These are phyloP conservation scores for Theobroma cacao DNA, from an alignment of 345 rosid species.

Conservation along the genomic window DNA sequence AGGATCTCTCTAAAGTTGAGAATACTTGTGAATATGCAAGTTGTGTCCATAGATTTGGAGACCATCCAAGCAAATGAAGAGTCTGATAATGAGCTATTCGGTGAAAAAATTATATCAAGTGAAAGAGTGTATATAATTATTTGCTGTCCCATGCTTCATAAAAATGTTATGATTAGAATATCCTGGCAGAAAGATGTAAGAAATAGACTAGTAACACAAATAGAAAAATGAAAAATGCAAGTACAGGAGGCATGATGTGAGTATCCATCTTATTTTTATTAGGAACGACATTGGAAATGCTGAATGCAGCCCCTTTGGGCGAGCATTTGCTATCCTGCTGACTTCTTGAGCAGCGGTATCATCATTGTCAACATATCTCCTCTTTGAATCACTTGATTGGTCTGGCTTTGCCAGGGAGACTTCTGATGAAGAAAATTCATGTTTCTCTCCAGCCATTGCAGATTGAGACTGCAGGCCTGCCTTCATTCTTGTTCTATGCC, in stretches of 20 bases:
- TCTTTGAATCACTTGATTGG: neutral
- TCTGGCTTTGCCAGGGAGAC: neutral
- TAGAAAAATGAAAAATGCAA: neutral
- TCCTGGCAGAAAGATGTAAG: neutral
- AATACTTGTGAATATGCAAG: too few species aligned
- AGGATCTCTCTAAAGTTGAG: too few species aligned
- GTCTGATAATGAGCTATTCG: neutral
- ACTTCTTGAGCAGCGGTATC: neutral
- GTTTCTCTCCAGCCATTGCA: neutral
- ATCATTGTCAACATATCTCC: neutral
- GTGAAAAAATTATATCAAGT: neutral
- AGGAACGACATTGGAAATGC: neutral
- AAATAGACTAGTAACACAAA: constrained; percentile 9
- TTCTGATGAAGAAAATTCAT: neutral
- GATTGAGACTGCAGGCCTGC: neutral
- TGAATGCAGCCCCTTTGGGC: constrained; percentile 5
- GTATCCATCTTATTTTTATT: constrained; percentile 10
- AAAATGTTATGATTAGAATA: neutral
- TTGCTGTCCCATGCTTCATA: neutral
- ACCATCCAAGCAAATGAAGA: too few species aligned
- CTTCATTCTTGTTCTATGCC: neutral
- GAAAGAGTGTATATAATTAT: neutral
- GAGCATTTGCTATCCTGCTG: neutral
- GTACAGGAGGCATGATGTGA: neutral
- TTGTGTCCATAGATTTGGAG: too few species aligned